Conservation (phyloP, 768 basidiomycete species). For the Tylopilus intermedius region DNA sequence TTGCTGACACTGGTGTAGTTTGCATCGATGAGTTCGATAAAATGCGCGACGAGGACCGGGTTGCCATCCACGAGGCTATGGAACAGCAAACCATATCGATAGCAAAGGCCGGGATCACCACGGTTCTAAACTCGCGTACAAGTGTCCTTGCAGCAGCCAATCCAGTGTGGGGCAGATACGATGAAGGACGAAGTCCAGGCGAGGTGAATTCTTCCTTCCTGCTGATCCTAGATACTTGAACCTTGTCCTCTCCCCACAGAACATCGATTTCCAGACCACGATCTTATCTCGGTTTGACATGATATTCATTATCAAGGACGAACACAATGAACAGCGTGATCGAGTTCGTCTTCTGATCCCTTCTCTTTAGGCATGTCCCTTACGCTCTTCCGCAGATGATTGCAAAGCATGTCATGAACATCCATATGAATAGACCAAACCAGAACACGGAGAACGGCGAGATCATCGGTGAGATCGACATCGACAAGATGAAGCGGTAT, state of each 20-base stretch:
- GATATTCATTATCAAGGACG: slow-evolving; percentile 99
- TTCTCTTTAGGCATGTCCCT: not conserved
- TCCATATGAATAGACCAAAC: slow-evolving; percentile 92
- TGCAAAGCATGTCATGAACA: slow-evolving; percentile 96
- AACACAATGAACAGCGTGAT: slow-evolving; percentile 92
- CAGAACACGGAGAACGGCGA: slow-evolving; percentile 55
- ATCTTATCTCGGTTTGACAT: slow-evolving; percentile 98
- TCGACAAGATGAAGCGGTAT: slow-evolving; percentile 98
- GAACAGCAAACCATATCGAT: slow-evolving; percentile 99
- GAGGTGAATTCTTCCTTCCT: slow-evolving; percentile 48
- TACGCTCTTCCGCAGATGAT: slow-evolving; percentile 58
- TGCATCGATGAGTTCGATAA: slow-evolving; percentile 99
- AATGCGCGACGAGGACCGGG: slow-evolving; percentile 98
- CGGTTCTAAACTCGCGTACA: slow-evolving; percentile 91
- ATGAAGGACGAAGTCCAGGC: slow-evolving; percentile 93
- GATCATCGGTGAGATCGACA: slow-evolving; percentile 80
- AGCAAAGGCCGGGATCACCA: slow-evolving; percentile 98
- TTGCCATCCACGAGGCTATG: slow-evolving; percentile 99
- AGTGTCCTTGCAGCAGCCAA: slow-evolving; percentile 97
- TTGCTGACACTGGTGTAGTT: slow-evolving; percentile 96
- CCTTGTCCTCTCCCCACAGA: slow-evolving; percentile 35
- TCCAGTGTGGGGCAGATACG: slow-evolving; percentile 95
- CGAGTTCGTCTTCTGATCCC: slow-evolving; percentile 47
- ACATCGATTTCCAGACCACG: slow-evolving; percentile 97
- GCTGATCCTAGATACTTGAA: not conserved